phyloP scores from a whole-genome alignment of 202 grass and related monocot genomes.

The Musa balbisiana region DNA sequence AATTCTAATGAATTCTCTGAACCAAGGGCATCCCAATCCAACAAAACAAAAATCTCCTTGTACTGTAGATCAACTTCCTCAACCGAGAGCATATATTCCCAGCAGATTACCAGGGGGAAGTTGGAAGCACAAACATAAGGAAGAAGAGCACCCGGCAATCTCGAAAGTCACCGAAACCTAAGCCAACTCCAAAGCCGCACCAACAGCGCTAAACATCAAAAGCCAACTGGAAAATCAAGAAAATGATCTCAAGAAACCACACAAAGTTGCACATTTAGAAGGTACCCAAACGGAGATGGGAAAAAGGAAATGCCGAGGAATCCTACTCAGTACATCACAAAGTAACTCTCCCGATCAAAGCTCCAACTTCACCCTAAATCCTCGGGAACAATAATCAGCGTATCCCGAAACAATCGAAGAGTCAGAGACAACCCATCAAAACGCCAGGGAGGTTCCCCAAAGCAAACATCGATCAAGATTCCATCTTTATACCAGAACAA shows the following conservation, averaged over 20 bases:
- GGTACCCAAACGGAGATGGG: background rate
- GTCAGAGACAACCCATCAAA: too few relatives aligned
- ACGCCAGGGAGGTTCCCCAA: background rate
- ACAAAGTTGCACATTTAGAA: background rate
- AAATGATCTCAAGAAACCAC: background rate
- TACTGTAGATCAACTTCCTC: background rate
- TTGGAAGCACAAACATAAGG: background rate
- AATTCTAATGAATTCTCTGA: background rate
- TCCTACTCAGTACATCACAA: background rate
- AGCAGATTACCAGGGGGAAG: background rate
- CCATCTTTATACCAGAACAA: background rate
- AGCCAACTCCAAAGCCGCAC: background rate
- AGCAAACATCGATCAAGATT: background rate
- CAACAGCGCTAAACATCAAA: background rate
- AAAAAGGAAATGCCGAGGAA: background rate
- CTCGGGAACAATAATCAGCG: too few relatives aligned
- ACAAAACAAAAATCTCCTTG: background rate
- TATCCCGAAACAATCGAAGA: background rate
- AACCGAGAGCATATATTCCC: background rate
- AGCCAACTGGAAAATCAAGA: slow-evolving; percentile 1
- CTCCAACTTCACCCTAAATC: too few relatives aligned
- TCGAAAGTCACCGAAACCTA: background rate
- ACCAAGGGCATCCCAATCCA: background rate
- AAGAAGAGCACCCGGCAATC: background rate
- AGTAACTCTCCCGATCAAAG: background rate